Evolutionary conservation across 352 stramenopile species (phyloP).

Genomic region (Stephanocyclus meneghinianus): DNA sequence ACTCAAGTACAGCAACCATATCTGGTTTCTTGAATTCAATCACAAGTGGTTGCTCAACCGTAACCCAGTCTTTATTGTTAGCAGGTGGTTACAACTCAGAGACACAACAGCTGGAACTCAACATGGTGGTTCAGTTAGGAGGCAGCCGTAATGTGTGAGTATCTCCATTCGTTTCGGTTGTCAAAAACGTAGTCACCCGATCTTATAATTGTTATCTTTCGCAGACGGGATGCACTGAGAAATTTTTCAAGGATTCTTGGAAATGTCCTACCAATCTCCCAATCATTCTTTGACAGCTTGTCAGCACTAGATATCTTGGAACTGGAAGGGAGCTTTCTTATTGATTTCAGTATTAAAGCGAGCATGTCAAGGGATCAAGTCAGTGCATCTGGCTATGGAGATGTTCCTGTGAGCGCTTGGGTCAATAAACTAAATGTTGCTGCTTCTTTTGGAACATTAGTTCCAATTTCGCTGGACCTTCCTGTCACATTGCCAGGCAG

Average conservation of each 20-base stretch:
- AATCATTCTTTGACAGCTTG: conserved; percentile 33
- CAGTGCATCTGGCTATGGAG: conserved; percentile 9
- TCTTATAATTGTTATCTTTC: not conserved
- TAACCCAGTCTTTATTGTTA: conserved; percentile 15
- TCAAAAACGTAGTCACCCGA: too few relatives aligned
- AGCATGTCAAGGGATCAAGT: conserved; percentile 20
- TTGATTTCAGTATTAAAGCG: conserved; percentile 43
- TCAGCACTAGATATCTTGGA: conserved; percentile 13
- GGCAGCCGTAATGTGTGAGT: conserved; percentile 6
- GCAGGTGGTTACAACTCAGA: conserved; percentile 34
- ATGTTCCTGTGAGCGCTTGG: conserved; percentile 18
- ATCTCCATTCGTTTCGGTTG: not conserved
- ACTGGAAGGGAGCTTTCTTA: conserved; percentile 28
- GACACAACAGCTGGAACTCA: not conserved
- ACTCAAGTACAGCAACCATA: conserved; percentile 10
- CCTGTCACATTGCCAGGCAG: not conserved
- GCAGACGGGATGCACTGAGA: conserved; percentile 17
- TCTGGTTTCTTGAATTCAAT: conserved; percentile 39
- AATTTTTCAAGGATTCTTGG: conserved; percentile 16
- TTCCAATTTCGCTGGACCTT: not conserved
- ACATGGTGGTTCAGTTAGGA: conserved; percentile 2
- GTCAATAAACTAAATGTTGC: conserved; percentile 34
- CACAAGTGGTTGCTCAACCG: conserved; percentile 30
- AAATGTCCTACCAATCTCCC: conserved; percentile 7
- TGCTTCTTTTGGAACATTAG: conserved; percentile 2